Evolutionary conservation across 257 asterid genomes (phyloP).

Genomic region (Cinchona pubescens): DNA sequence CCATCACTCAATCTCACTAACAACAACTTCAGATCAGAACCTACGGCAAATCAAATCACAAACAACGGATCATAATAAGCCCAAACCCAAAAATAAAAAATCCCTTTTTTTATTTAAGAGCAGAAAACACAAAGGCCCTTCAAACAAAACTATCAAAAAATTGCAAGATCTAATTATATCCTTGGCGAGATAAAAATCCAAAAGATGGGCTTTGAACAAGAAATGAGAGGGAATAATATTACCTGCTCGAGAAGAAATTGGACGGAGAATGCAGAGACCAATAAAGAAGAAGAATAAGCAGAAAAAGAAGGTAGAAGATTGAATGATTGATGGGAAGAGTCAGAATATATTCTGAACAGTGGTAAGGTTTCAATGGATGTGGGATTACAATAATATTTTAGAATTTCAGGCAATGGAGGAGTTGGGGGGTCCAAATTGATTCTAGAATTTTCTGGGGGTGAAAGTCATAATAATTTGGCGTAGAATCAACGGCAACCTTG

Average conservation of each 20-base stretch:
- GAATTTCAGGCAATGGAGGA: too few species aligned
- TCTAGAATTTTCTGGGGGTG: slow-evolving; percentile 26
- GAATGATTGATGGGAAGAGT: slow-evolving; percentile 10
- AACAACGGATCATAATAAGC: slow-evolving; percentile 17
- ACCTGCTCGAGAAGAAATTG: background rate
- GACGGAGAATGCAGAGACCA: slow-evolving; percentile 4
- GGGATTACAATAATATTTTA: too few species aligned
- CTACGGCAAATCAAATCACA: background rate
- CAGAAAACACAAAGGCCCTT: background rate
- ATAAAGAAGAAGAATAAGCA: background rate
- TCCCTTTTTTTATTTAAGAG: background rate
- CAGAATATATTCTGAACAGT: slow-evolving; percentile 19
- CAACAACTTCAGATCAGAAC: slow-evolving; percentile 25
- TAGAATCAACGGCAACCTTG: slow-evolving; percentile 24
- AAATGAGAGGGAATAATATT: background rate
- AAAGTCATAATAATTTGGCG: slow-evolving; percentile 28
- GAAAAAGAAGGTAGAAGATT: background rate
- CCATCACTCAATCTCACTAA: slow-evolving; percentile 27
- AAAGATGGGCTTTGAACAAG: background rate
- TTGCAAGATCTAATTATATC: slow-evolving; percentile 25
- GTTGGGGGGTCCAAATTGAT: slow-evolving; percentile 11
- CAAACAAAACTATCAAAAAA: background rate
- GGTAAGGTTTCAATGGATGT: background rate
- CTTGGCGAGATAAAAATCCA: background rate
- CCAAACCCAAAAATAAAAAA: background rate